These are phyloP conservation scores for Aspergillus proliferans DNA, from an alignment of 2,329 filamentous ascomycete species.

Conservation along the genomic window DNA sequence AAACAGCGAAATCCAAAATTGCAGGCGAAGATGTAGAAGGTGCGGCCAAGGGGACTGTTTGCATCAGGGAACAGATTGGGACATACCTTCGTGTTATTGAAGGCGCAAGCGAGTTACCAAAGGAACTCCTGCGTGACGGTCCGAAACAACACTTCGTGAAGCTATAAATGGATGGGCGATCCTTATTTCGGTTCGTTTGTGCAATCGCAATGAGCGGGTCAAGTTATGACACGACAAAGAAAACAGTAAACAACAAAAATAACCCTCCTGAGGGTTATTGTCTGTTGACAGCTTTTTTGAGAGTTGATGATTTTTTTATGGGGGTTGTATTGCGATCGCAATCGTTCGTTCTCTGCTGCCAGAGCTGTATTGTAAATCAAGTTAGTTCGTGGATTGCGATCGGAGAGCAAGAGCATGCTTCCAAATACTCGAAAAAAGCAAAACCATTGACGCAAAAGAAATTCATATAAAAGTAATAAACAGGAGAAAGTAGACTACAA, in stretches of 20 bases:
- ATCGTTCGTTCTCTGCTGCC: slow-evolving; percentile 4
- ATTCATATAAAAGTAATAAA: background rate
- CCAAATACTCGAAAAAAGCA: slow-evolving; percentile 8
- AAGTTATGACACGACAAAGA: slow-evolving; percentile 4
- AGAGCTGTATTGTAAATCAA: slow-evolving; percentile 1
- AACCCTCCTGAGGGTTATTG: slow-evolving; percentile 18
- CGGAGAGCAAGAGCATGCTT: slow-evolving; percentile 8
- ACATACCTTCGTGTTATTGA: slow-evolving; percentile 46
- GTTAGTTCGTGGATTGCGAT: slow-evolving; percentile 10
- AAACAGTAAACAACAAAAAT: background rate
- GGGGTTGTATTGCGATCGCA: slow-evolving; percentile 4
- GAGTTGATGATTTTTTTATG: slow-evolving; percentile 3
- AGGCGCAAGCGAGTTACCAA: slow-evolving; percentile 15
- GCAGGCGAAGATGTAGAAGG: slow-evolving; percentile 36
- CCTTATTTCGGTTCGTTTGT: slow-evolving; percentile 4
- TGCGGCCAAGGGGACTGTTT: slow-evolving; percentile 53
- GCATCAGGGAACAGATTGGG: slow-evolving; percentile 54
- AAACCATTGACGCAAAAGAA: slow-evolving; percentile 8
- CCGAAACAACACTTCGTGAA: slow-evolving; percentile 18
- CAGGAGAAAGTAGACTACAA: background rate
- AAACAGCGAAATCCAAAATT: slow-evolving; percentile 41
- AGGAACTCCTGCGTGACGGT: slow-evolving; percentile 16
- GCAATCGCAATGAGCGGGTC: slow-evolving; percentile 20
- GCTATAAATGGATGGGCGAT: slow-evolving; percentile 11
- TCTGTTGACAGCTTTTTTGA: background rate